Evolutionary conservation across 345 rosid species (phyloP).

Genomic region (Raphanus raphanistrum): DNA sequence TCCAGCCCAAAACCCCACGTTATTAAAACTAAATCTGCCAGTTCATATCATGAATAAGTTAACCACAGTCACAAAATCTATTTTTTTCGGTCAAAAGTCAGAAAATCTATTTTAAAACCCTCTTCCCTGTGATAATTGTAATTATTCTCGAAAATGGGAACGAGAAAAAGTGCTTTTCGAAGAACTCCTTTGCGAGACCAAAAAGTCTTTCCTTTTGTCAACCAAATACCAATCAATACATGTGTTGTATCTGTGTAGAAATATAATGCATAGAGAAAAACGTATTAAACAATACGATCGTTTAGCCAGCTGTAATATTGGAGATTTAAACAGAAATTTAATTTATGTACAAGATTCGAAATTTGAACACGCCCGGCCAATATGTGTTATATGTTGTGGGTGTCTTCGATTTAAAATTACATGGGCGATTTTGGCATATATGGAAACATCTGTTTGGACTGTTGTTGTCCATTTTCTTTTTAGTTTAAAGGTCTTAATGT

Average conservation of each 20-base stretch:
- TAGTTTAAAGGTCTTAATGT: not conserved
- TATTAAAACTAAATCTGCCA: not conserved
- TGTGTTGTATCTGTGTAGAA: slow-evolving; percentile 2
- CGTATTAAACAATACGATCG: not conserved
- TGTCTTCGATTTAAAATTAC: slow-evolving; percentile 7
- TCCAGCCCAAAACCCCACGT: not conserved
- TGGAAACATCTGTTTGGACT: slow-evolving; percentile 6
- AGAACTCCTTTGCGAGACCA: slow-evolving; percentile 5
- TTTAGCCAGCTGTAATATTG: not conserved
- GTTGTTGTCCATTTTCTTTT: slow-evolving; percentile 6
- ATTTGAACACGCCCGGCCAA: not conserved
- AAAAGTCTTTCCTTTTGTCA: slow-evolving; percentile 31
- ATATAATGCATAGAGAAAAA: not conserved
- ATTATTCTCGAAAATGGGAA: not conserved
- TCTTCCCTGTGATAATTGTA: not conserved
- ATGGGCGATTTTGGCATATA: not conserved
- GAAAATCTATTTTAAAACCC: not conserved
- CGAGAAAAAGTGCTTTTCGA: slow-evolving; percentile 4
- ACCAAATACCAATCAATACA: not conserved
- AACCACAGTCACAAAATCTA: slow-evolving; percentile 11
- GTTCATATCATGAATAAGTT: not conserved
- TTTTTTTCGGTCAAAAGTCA: not conserved
- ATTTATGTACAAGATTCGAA: not conserved
- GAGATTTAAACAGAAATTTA: not conserved
- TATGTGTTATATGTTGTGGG: not conserved